Evolutionary conservation across 73 alveolate genomes (phyloP).

Genomic region (Uronychia setigera): DNA sequence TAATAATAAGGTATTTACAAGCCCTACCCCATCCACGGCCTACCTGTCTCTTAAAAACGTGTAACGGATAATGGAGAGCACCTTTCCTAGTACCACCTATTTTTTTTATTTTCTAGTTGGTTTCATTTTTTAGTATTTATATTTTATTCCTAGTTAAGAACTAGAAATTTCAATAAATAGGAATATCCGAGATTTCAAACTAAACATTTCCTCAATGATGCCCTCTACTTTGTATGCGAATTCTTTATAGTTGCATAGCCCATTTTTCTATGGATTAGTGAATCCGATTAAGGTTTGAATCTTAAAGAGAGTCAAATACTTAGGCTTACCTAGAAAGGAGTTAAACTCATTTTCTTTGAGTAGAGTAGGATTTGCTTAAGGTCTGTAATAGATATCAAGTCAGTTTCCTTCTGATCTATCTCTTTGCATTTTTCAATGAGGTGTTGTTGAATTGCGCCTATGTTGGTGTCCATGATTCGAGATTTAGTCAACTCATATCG

Average conservation of each 20-base stretch:
- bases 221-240: conserved; percentile 30
- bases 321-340: conserved; percentile 52
- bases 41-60: too few relatives aligned
- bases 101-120: too few relatives aligned
- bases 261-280: conserved; percentile 32
- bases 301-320: conserved; percentile 34
- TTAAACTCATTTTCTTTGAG: conserved; percentile 38
- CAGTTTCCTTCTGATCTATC: conserved; percentile 12
- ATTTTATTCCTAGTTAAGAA: too few relatives aligned
- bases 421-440: conserved; percentile 14
- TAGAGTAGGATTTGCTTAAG: conserved; percentile 18
- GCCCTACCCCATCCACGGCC: too few relatives aligned
- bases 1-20: too few relatives aligned
- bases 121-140: too few relatives aligned
- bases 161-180: too few relatives aligned
- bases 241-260: conserved; percentile 20
- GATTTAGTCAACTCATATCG: conserved; percentile 49
- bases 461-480: conserved; percentile 49
- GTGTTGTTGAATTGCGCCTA: conserved; percentile 33
- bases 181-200: conserved; percentile 15
- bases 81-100: too few relatives aligned
- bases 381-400: conserved; percentile 6
- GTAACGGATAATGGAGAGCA: too few relatives aligned
- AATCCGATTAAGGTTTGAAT: conserved; percentile 40
- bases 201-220: conserved; percentile 39